Evolutionary conservation across 1,284 basidiomycete species (phyloP), one percentile per base, ranked within the genome.

Genomic region (Cryptococcus wingfieldii): DNA sequence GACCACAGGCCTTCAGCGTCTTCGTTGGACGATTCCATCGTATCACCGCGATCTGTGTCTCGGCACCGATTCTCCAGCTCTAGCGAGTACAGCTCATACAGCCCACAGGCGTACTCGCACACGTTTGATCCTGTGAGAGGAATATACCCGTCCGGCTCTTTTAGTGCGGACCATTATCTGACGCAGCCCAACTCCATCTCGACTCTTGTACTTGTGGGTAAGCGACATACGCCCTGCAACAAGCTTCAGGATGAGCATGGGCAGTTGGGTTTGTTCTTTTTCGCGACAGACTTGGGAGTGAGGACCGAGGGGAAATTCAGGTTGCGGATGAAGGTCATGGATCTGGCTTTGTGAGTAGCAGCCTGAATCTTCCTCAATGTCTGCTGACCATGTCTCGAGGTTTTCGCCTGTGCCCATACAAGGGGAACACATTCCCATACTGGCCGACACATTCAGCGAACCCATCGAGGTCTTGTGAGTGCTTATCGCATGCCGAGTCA

Each of bases 151-250:
- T 18, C n/a, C 5, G 42, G 25, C 5, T 25, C 18, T 9, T 25
- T 25, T 10, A 44, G 18, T 4, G 18, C 25, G 18, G 42, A 41
- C 27, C 31, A n/a, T 18, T 47, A 12, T 19, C 14, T 18, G 19
- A 28, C 51, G 19, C 44, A 34, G 27, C 13, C 45, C n/a, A 37
- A 34, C 18, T 47, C 57, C n/a, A 82, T 84, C 5, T 91, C 89
- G 73, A 89, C 87, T 5, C 84, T 89, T 49, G 93, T 91, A 1
- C 83, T 95, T 5, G 89, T 95, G 55, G 91, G 91, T 8, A 88
- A 89, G 1, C 80, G 93, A 18, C 87, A 87, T 25, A 84, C 90
- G 14, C 89, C 89, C 68, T 90, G 90, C 27, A 87, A 86, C 70
- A 84, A 87, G 46, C 80, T 94, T 56, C 77, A 85, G 55, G 90